Conservation (phyloP, 164 flowering plant species). For the Chimonanthus praecox region DNA sequence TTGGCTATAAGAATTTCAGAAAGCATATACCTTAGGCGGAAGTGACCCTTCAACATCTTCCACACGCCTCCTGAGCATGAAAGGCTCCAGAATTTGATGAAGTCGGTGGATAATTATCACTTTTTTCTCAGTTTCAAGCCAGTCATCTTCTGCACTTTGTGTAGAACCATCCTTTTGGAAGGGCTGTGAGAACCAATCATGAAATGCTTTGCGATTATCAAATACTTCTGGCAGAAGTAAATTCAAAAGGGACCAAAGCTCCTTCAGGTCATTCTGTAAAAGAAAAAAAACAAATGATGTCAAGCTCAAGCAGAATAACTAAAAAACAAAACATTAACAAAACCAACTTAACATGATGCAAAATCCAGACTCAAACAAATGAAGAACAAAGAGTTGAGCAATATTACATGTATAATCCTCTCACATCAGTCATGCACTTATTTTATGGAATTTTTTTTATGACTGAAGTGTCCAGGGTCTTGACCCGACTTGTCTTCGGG, state of each 20-base stretch:
- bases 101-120: constrained; percentile 95
- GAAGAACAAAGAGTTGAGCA: too few relatives aligned
- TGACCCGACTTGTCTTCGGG: too few relatives aligned
- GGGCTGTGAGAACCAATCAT: constrained; percentile 99
- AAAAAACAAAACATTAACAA: not conserved
- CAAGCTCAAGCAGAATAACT: not conserved
- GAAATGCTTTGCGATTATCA: constrained; percentile 96
- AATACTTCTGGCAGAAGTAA: constrained; percentile 98
- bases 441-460: too few relatives aligned
- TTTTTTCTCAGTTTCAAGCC: constrained; percentile 99
- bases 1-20: not conserved
- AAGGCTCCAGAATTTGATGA: constrained; percentile 98
- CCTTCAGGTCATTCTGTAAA: constrained; percentile 96
- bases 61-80: constrained; percentile 99
- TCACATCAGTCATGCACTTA: too few relatives aligned
- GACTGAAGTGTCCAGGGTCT: too few relatives aligned
- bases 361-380: not conserved
- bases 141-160: constrained; percentile 89
- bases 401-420: too few relatives aligned
- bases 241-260: constrained; percentile 96
- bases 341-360: not conserved
- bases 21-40: constrained; percentile 75
- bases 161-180: constrained; percentile 87
- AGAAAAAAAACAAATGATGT: not conserved
- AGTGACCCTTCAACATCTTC: constrained; percentile 99